Percentiles rank a stretch among this genome's conserved stretches.
phyloP scores from a whole-genome alignment of 2,329 filamentous ascomycete genomes.

The Emydomyces testavorans region DNA sequence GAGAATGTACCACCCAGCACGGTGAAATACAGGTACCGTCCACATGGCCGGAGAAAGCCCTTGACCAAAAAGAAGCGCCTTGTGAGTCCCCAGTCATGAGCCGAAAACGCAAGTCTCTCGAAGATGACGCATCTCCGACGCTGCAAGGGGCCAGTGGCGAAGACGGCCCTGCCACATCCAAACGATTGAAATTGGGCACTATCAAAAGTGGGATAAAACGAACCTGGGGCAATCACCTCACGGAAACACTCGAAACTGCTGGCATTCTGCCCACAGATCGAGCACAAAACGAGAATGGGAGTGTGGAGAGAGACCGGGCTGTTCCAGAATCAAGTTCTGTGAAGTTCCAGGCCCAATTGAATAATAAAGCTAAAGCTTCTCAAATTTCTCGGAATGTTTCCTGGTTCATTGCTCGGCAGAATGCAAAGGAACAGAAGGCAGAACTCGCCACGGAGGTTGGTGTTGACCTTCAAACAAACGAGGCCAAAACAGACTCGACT shows the following conservation, averaged over 20 bases:
- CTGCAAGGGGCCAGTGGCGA: background rate
- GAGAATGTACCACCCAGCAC: background rate
- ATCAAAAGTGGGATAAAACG: background rate
- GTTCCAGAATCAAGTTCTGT: background rate
- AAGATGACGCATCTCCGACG: background rate
- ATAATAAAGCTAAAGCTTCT: slow-evolving; percentile 1
- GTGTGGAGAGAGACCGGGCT: background rate
- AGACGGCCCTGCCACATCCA: background rate
- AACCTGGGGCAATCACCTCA: slow-evolving; percentile 8
- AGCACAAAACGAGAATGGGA: background rate
- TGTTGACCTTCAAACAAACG: background rate
- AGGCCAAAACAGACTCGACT: background rate
- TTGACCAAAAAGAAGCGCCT: background rate
- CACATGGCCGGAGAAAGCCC: background rate
- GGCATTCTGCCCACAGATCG: slow-evolving; percentile 1
- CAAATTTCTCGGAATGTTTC: slow-evolving; percentile 17
- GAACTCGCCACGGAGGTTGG: background rate
- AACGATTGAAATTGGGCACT: background rate
- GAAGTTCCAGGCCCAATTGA: background rate
- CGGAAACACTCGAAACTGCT: slow-evolving; percentile 2
- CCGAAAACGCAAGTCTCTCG: background rate
- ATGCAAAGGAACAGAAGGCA: background rate
- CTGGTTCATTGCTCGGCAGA: slow-evolving; percentile 16
- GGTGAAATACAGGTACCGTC: background rate
- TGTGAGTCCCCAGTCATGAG: background rate